These are phyloP conservation scores for Agrostemma githago DNA, from an alignment of 148 eudicot genomes.

Conservation along the genomic window DNA sequence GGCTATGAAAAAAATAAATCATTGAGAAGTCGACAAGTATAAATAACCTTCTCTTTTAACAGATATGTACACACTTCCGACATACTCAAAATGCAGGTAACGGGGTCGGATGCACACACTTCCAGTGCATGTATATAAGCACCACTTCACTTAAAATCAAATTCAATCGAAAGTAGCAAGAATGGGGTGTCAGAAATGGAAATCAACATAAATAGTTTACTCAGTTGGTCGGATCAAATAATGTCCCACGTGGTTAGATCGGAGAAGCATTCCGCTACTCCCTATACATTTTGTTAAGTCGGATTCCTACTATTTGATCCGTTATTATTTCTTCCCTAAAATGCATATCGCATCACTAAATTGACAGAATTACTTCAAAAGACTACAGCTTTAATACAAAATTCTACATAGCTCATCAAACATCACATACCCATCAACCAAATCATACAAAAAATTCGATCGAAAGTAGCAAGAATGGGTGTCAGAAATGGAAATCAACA, in stretches of 20 bases:
- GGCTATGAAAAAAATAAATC: not conserved
- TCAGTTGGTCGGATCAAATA: not conserved
- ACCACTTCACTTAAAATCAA: slow-evolving; percentile 1
- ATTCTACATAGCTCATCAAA: too few relatives aligned
- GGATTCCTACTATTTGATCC: too few relatives aligned
- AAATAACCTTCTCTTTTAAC: not conserved
- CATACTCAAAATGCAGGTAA: too few relatives aligned
- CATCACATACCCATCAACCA: too few relatives aligned
- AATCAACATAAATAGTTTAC: not conserved
- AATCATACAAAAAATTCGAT: not conserved
- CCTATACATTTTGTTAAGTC: too few relatives aligned
- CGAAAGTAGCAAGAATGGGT: not conserved
- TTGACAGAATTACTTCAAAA: not conserved
- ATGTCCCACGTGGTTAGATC: too few relatives aligned
- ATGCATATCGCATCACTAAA: not conserved
- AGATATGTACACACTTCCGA: not conserved
- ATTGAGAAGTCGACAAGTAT: not conserved
- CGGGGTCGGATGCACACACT: not conserved
- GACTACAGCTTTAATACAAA: too few relatives aligned
- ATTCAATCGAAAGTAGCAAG: not conserved
- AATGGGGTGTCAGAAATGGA: not conserved
- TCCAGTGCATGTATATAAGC: not conserved
- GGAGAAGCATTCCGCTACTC: too few relatives aligned
- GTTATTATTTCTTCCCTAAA: not conserved
- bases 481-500: not conserved